Conservation (phyloP, 495 filamentous ascomycete genomes). For the Hypoxylon cercidicola region DNA sequence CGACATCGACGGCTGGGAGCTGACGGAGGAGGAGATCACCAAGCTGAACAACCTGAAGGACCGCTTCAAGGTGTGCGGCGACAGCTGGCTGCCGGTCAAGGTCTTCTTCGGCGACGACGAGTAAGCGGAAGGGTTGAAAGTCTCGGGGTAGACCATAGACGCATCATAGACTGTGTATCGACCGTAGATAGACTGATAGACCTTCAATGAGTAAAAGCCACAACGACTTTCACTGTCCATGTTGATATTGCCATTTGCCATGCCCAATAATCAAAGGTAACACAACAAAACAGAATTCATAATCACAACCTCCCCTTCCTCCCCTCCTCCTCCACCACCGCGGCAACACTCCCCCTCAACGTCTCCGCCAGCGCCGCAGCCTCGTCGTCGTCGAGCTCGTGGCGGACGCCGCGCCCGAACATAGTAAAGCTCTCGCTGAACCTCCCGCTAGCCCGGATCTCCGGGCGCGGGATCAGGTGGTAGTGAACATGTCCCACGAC, state of each 20-base stretch:
- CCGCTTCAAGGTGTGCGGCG: constrained; percentile 79
- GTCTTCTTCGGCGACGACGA: constrained; percentile 92
- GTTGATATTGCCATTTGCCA: background rate
- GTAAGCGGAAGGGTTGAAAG: constrained; percentile 42
- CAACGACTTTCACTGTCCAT: background rate
- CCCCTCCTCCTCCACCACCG: constrained; percentile 62
- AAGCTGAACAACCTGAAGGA: constrained; percentile 71
- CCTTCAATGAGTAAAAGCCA: constrained; percentile 26
- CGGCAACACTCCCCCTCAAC: constrained; percentile 69
- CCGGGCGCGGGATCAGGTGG: constrained; percentile 84
- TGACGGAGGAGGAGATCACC: constrained; percentile 71
- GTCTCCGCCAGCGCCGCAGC: constrained; percentile 68
- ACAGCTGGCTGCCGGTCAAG: constrained; percentile 76
- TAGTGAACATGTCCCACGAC: constrained; percentile 93
- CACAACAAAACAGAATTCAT: too few relatives aligned
- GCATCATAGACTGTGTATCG: constrained; percentile 11
- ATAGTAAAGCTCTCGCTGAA: constrained; percentile 72
- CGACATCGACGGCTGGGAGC: constrained; percentile 71
- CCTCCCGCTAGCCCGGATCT: constrained; percentile 54
- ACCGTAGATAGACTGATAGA: constrained; percentile 40
- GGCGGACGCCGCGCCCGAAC: constrained; percentile 85
- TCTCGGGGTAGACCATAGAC: constrained; percentile 1
- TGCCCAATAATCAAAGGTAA: background rate
- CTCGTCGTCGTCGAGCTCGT: constrained; percentile 89
- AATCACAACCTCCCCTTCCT: constrained; percentile 46